Conservation (phyloP, 257 asterid species). For the Capsicum baccatum region DNA sequence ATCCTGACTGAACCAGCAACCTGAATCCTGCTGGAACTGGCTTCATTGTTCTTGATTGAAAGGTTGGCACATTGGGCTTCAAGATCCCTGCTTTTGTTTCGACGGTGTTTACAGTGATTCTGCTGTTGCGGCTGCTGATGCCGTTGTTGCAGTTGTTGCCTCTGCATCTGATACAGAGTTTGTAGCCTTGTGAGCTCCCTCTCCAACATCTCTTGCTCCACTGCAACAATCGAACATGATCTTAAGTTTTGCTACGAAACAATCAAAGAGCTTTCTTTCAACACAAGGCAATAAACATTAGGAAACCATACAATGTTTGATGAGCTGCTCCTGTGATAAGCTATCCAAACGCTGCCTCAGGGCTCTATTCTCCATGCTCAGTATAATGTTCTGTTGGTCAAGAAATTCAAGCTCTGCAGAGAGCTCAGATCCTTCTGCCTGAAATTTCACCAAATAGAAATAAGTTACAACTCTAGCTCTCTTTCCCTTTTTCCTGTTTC, state of each 20-base stretch:
- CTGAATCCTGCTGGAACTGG: constrained; percentile 45
- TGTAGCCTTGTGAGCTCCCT: constrained; percentile 82
- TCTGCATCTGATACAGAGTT: constrained; percentile 54
- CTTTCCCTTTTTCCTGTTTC: not conserved
- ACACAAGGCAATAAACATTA: not conserved
- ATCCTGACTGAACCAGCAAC: constrained; percentile 42
- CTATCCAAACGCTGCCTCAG: constrained; percentile 82
- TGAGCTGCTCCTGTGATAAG: constrained; percentile 77
- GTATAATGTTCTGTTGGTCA: constrained; percentile 78
- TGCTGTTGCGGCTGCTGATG: constrained; percentile 46
- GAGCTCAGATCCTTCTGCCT: constrained; percentile 72
- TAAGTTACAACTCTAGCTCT: not conserved
- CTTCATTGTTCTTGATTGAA: constrained; percentile 47
- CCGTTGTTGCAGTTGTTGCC: constrained; percentile 55
- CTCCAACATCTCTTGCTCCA: constrained; percentile 90
- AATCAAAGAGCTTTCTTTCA: not conserved
- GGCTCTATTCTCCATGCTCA: constrained; percentile 84
- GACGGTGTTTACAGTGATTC: constrained; percentile 50
- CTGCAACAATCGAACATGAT: constrained; percentile 41
- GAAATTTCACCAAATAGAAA: constrained; percentile 25
- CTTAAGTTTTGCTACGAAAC: not conserved
- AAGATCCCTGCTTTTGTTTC: constrained; percentile 56
- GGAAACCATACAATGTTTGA: constrained; percentile 63
- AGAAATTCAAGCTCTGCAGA: constrained; percentile 78
- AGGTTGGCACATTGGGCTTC: constrained; percentile 43